Conservation (phyloP, 441 rosid genomes). For the Populus hybrid region DNA sequence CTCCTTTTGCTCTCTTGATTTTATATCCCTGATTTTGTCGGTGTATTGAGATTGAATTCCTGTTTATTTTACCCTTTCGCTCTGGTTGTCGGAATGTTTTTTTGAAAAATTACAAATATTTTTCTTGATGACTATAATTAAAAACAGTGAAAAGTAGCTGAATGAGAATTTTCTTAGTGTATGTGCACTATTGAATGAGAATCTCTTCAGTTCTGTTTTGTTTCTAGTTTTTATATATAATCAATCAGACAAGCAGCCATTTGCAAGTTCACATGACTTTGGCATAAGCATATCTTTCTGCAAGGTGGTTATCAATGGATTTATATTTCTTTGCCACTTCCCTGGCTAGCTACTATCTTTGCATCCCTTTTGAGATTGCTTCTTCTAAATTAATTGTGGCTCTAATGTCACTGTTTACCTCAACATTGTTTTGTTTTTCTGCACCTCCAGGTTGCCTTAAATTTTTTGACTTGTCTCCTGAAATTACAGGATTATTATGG, state of each 20-base stretch:
- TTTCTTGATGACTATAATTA: neutral
- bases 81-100: neutral
- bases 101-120: too few species aligned
- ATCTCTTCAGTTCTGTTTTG: neutral
- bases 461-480: neutral
- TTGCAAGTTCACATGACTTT: neutral
- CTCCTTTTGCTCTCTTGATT: neutral
- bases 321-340: neutral
- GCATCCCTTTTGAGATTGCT: neutral
- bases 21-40: neutral
- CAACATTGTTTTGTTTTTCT: neutral
- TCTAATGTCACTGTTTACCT: neutral
- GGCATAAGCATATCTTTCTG: neutral
- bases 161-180: neutral
- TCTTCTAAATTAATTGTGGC: neutral
- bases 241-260: neutral
- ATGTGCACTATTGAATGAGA: neutral
- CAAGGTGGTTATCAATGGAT: neutral
- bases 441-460: neutral
- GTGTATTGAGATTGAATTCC: neutral
- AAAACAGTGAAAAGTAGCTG: neutral
- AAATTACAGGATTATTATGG: constrained; percentile 27
- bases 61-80: neutral
- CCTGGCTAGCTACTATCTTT: neutral
- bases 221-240: too few species aligned